Evolutionary conservation across 345 rosid genomes (phyloP).

Genomic region (Aquilaria sinensis): DNA sequence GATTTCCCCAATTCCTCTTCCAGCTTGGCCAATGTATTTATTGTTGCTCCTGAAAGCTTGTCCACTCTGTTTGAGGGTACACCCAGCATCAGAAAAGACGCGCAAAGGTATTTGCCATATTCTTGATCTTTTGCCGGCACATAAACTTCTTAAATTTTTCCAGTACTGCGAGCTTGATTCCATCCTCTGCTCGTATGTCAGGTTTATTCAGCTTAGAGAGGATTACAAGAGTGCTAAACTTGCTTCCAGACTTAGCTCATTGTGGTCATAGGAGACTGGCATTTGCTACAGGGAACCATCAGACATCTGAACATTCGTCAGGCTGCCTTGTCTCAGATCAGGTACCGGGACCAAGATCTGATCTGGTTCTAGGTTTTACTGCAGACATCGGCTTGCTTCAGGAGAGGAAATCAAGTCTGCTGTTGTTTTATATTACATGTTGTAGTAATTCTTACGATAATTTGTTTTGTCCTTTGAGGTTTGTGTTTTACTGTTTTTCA

Average conservation of each 20-base stretch:
- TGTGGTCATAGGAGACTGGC: constrained; percentile 35
- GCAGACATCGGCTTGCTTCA: too few species aligned
- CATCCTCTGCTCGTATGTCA: constrained; percentile 16
- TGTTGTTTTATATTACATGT: too few species aligned
- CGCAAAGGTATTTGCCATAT: constrained; percentile 53
- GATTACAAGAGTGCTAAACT: constrained; percentile 95
- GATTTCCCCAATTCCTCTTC: constrained; percentile 16
- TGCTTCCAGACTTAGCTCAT: constrained; percentile 72
- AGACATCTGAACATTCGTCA: too few species aligned
- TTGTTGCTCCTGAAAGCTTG: constrained; percentile 97
- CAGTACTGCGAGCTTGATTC: too few species aligned
- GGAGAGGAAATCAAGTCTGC: too few species aligned
- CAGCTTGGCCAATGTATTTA: constrained; percentile 92
- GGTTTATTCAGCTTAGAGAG: constrained; percentile 94
- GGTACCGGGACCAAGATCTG: too few species aligned
- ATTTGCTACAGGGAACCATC: constrained; percentile 19
- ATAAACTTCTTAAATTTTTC: too few species aligned
- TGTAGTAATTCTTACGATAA: too few species aligned
- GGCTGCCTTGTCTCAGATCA: too few species aligned
- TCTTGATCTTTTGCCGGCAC: neutral
- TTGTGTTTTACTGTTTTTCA: too few species aligned
- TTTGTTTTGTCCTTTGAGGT: too few species aligned
- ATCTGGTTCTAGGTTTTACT: too few species aligned
- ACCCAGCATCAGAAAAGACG: constrained; percentile 89
- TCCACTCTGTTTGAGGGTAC: constrained; percentile 90